These are phyloP conservation scores for Tripterygium wilfordii DNA, from an alignment of 177 flowering plant genomes.

Conservation along the genomic window DNA sequence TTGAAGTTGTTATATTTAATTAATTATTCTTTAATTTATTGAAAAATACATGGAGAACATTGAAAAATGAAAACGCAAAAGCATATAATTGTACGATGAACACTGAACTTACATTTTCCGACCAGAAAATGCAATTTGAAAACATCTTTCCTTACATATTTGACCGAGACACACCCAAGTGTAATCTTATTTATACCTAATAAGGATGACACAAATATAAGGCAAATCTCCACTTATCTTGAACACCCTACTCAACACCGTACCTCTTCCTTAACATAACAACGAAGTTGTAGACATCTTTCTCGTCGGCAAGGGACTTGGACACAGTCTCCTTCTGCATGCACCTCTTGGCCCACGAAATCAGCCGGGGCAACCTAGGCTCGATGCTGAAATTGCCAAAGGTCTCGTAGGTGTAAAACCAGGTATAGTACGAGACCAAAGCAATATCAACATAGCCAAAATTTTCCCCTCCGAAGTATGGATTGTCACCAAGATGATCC, in stretches of 20 bases:
- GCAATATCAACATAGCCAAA: neutral
- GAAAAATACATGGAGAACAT: no score
- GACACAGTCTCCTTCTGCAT: neutral
- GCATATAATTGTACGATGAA: no score
- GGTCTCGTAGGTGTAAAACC: neutral
- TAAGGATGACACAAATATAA: no score
- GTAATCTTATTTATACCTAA: no score
- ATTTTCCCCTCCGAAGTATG: neutral
- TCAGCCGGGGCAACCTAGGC: neutral
- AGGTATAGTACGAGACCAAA: neutral
- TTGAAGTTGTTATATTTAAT: no score
- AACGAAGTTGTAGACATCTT: neutral
- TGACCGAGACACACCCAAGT: no score
- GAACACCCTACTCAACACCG: neutral
- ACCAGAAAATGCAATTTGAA: no score
- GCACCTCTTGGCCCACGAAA: neutral
- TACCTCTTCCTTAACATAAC: neutral
- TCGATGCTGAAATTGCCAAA: neutral
- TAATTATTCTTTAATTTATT: no score
- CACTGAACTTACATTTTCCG: no score
- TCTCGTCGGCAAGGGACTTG: neutral
- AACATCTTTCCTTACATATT: no score
- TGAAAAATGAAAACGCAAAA: no score
- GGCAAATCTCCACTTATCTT: no score
- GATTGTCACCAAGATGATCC: neutral